These are phyloP conservation scores for Solanum pennellii DNA, from an alignment of 257 asterid genomes.

Conservation along the genomic window DNA sequence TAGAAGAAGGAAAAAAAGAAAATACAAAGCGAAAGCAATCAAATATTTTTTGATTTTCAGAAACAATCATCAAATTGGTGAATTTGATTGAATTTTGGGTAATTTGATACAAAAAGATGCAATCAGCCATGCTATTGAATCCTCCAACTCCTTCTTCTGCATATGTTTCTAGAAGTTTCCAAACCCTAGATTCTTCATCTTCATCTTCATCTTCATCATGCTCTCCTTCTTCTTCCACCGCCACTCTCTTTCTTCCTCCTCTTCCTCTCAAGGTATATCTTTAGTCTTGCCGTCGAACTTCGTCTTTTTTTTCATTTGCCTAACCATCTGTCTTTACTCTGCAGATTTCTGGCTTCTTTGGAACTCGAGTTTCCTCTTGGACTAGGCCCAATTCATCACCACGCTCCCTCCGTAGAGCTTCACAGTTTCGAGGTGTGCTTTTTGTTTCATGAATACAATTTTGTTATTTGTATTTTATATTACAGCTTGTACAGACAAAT, in stretches of 20 bases:
- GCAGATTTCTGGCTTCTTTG: conserved; percentile 28
- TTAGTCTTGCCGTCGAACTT: not conserved
- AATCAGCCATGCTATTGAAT: conserved; percentile 2
- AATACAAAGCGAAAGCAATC: not conserved
- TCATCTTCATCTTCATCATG: not conserved
- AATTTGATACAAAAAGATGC: not conserved
- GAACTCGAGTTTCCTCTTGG: conserved; percentile 15
- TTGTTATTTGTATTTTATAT: not conserved
- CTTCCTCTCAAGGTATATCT: conserved; percentile 4
- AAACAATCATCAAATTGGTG: not conserved
- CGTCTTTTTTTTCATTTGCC: not conserved
- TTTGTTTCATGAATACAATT: not conserved
- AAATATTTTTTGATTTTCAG: not conserved
- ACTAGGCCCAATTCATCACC: conserved; percentile 8
- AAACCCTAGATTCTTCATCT: not conserved
- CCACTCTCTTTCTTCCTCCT: conserved; percentile 5
- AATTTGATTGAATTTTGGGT: not conserved
- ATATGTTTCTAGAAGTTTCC: not conserved
- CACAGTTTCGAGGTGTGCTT: not conserved
- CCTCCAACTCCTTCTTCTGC: not conserved
- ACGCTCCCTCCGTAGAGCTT: not conserved
- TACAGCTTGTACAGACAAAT: not conserved
- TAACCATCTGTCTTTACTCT: not conserved
- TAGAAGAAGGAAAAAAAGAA: not conserved
- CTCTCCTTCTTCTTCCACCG: conserved; percentile 1